phyloP scores from a whole-genome alignment of 805 yeast species.

The Candida namnaoensis region DNA sequence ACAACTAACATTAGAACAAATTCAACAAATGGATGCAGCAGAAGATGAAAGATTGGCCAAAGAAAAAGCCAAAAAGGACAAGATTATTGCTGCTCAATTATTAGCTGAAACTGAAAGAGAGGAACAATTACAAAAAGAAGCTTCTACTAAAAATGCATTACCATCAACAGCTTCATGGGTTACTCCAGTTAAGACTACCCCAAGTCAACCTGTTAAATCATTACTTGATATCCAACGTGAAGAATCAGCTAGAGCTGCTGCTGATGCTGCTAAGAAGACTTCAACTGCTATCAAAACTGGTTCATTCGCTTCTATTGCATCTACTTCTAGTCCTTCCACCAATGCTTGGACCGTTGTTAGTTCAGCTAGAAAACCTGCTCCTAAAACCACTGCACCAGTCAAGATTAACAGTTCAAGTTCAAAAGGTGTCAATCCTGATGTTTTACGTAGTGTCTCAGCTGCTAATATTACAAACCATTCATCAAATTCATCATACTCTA shows the following conservation, averaged over 20 bases:
- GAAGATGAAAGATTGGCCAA: conserved; percentile 33
- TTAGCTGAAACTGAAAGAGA: conserved; percentile 11
- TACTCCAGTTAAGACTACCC: conserved; percentile 10
- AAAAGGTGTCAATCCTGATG: conserved; percentile 20
- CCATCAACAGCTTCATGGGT: conserved; percentile 32
- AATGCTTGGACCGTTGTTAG: conserved; percentile 33
- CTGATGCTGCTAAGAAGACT: conserved; percentile 10
- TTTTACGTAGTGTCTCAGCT: conserved; percentile 29
- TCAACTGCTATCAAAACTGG: background rate
- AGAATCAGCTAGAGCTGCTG: conserved; percentile 31
- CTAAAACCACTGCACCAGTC: conserved; percentile 3
- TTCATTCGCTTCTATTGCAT: conserved; percentile 17
- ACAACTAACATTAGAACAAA: conserved; percentile 38
- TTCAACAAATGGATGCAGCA: conserved; percentile 38
- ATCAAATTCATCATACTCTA: conserved; percentile 1
- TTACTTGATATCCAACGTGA: conserved; percentile 57
- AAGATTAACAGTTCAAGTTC: conserved; percentile 5
- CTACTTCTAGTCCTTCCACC: conserved; percentile 3
- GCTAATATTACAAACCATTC: conserved; percentile 1
- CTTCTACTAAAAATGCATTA: conserved; percentile 18
- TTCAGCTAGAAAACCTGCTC: conserved; percentile 11
- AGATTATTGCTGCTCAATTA: conserved; percentile 11
- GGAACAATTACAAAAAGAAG: conserved; percentile 9
- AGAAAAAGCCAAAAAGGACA: conserved; percentile 19
- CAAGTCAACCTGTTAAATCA: conserved; percentile 33